A percentile compares a stretch with the other conserved stretches of the same genome.
phyloP scores from a whole-genome alignment of 768 basidiomycete genomes.

The Suillus occidentalis region DNA sequence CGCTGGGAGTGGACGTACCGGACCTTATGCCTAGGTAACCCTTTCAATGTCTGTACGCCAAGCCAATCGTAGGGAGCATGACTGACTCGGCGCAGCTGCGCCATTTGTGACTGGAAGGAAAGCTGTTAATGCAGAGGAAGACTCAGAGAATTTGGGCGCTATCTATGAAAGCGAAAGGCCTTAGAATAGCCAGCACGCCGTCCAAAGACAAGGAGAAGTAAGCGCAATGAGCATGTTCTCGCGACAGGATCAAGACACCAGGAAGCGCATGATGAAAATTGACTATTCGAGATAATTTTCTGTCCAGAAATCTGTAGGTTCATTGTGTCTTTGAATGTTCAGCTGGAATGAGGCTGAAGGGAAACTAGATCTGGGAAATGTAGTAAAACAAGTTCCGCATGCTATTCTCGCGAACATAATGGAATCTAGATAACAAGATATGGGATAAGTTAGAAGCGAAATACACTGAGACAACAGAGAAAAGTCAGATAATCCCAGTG shows the following conservation, averaged over 20 bases:
- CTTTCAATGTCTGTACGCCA: constrained; percentile 65
- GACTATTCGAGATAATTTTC: background rate
- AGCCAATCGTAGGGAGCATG: constrained; percentile 59
- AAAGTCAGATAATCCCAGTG: background rate
- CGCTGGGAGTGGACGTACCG: background rate
- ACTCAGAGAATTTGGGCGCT: constrained; percentile 47
- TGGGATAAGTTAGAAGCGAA: background rate
- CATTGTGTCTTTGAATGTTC: background rate
- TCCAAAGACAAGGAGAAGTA: background rate
- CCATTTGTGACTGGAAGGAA: constrained; percentile 48
- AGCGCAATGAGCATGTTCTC: background rate
- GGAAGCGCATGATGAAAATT: background rate
- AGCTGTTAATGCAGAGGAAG: constrained; percentile 19
- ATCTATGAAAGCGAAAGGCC: background rate
- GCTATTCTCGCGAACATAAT: background rate
- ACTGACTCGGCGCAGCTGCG: constrained; percentile 39
- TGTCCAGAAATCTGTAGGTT: background rate
- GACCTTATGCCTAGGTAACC: constrained; percentile 28
- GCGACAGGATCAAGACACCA: background rate
- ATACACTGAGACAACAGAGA: background rate
- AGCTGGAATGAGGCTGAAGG: background rate
- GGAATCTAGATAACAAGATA: background rate
- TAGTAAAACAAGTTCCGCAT: background rate
- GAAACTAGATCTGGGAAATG: background rate
- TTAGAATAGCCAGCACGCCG: constrained; percentile 10